phyloP scores from a whole-genome alignment of 192 early-diverging fungal genomes.

The Entrophospora sp. region DNA sequence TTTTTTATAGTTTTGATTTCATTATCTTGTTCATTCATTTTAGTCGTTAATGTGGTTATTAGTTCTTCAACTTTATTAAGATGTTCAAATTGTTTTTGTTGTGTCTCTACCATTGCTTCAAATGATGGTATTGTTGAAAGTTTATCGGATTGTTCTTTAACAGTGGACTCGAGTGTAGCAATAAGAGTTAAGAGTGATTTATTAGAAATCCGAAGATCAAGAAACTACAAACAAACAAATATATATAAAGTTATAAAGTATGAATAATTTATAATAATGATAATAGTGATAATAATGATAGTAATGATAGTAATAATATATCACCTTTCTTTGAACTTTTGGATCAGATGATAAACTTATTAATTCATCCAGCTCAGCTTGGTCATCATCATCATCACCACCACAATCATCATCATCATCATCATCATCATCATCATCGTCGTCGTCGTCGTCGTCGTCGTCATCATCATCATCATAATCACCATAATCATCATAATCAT shows the following conservation, averaged over 20 bases:
- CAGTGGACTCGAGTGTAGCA: background rate
- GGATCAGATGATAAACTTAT: background rate
- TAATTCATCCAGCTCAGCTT: background rate
- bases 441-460: background rate
- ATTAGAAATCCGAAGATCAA: slow-evolving; percentile 14
- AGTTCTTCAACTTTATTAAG: slow-evolving; percentile 14
- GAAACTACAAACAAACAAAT: too few relatives aligned
- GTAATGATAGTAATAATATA: too few relatives aligned
- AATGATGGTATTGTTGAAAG: background rate
- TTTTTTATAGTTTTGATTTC: slow-evolving; percentile 9
- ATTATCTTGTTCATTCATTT: background rate
- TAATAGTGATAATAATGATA: background rate
- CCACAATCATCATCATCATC: background rate
- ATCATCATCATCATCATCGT: background rate
- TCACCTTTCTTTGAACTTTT: slow-evolving; percentile 10
- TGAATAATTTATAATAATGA: too few relatives aligned
- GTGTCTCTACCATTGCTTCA: background rate
- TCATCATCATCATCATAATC: background rate
- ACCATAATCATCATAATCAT: too few relatives aligned
- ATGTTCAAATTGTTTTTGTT: slow-evolving; percentile 11
- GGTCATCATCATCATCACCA: background rate
- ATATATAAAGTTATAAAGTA: too few relatives aligned
- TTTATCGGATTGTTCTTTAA: slow-evolving; percentile 5
- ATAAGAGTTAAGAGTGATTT: background rate
- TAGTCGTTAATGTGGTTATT: background rate